Evolutionary conservation across 1,284 basidiomycete species (phyloP), one percentile per base, ranked within the genome.

Genomic region (Sanghuangporus baumii): DNA sequence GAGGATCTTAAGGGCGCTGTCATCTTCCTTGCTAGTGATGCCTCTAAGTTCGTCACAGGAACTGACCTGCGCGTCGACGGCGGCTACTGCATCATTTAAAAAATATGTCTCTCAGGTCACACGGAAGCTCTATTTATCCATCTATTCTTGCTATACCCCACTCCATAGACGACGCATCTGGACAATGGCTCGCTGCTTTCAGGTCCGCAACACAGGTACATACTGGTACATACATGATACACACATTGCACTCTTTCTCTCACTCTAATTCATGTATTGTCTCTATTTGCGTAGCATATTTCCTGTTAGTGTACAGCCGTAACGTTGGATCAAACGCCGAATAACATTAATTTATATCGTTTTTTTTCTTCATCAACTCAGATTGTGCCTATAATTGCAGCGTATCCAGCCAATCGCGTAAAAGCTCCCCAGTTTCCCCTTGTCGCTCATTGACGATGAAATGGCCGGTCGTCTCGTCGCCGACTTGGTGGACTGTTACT

Each of bases 11-110:
- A 86, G 85, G 91, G 91, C 26, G 93, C 93, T 48, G 81, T 94
- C 67, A 88, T 96, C 60, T 95, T 89, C 74, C 81, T 96, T 23
- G 85, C 89, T 11, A 91, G 88, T 69, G 93, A 94, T 72, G 92
- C 93, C 16, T 92, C 90, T 46, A 84, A 81, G 55, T 95, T 93
- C 74, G 87, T 94, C 78, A 96, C 93, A 1, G 94, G 93, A 7
- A 78, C 86, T 3, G 92, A 96, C 69, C 76, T 96, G 65, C 85
- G 87, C 16, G 86, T 96, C 50, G 94, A 96, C 69, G 94, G 94
- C 31, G 93, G 93, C 23, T 94, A 94, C 73, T 88, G 86, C 72
- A 69, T 79, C 60, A 79, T 90, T 67, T 91, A 79, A 80, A 40
- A 43, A 31, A 11, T 26, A 2, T 20, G 3, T 9, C 46, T 12